phyloP scores from a whole-genome alignment of 768 basidiomycete genomes.

The Termitomyces titanicus region DNA sequence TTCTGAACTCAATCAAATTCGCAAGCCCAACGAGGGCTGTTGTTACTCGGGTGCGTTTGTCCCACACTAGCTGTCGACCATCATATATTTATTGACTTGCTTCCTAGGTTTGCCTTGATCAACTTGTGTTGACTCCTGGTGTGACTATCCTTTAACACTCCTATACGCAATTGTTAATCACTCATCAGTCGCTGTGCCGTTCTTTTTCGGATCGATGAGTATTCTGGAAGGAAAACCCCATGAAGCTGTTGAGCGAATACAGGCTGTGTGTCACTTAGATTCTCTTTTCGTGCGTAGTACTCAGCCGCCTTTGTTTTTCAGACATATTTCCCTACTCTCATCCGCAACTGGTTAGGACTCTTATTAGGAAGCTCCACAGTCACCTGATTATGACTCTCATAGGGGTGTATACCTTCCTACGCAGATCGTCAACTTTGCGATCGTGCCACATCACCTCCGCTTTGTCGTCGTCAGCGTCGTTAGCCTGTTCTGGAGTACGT shows the following conservation, averaged over 20 bases:
- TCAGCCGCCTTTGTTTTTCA: slow-evolving; percentile 18
- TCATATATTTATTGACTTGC: not conserved
- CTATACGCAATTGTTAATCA: not conserved
- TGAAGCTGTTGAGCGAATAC: slow-evolving; percentile 43
- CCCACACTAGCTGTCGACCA: not conserved
- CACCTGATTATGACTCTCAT: not conserved
- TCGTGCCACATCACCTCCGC: slow-evolving; percentile 75
- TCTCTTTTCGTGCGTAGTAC: too few relatives aligned
- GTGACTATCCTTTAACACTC: slow-evolving; percentile 5
- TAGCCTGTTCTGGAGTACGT: slow-evolving; percentile 81
- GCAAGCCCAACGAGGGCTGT: slow-evolving; percentile 53
- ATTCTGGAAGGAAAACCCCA: slow-evolving; percentile 70
- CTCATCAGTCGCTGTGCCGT: slow-evolving; percentile 38
- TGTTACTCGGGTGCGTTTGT: slow-evolving; percentile 52
- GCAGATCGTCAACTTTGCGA: slow-evolving; percentile 73
- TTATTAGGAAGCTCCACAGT: not conserved
- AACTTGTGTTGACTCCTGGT: slow-evolving; percentile 74
- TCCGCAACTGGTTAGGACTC: slow-evolving; percentile 65
- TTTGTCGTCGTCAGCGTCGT: slow-evolving; percentile 74
- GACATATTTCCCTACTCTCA: slow-evolving; percentile 69
- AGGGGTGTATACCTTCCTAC: slow-evolving; percentile 76
- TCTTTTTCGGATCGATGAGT: slow-evolving; percentile 72
- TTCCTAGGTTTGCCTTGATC: slow-evolving; percentile 77
- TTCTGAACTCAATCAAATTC: slow-evolving; percentile 71
- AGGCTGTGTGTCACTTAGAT: slow-evolving; percentile 32